phyloP scores from a whole-genome alignment of 2,329 filamentous ascomycete species.

The Diplodia corticola region DNA sequence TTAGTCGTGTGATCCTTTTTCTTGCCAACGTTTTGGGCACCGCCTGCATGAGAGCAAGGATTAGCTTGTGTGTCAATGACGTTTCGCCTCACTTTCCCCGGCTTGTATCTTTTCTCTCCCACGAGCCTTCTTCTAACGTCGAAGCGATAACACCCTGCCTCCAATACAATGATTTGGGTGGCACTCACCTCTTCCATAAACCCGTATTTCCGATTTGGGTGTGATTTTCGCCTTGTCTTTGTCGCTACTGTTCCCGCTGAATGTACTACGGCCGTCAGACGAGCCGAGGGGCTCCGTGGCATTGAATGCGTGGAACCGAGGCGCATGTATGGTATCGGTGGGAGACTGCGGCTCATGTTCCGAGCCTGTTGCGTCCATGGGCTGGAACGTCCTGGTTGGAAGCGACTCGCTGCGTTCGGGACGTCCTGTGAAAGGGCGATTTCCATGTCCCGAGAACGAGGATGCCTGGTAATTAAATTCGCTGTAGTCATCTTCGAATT shows the following conservation, averaged over 20 bases:
- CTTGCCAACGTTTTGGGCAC: slow-evolving; percentile 57
- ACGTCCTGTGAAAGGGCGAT: slow-evolving; percentile 29
- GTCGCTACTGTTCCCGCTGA: slow-evolving; percentile 42
- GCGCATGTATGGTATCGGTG: slow-evolving; percentile 14
- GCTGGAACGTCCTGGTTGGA: slow-evolving; percentile 5
- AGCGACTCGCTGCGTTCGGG: slow-evolving; percentile 34
- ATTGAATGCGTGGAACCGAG: slow-evolving; percentile 21
- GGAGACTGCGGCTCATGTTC: slow-evolving; percentile 12
- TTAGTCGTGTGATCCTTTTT: slow-evolving; percentile 38
- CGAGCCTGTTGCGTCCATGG: slow-evolving; percentile 1
- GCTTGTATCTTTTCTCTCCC: not conserved
- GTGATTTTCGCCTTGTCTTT: slow-evolving; percentile 45
- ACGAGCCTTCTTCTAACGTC: not conserved
- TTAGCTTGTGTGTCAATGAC: slow-evolving; percentile 14
- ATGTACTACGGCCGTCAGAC: slow-evolving; percentile 44
- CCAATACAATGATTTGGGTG: not conserved
- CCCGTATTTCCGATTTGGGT: slow-evolving; percentile 51
- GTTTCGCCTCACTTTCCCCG: not conserved
- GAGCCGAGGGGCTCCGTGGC: slow-evolving; percentile 23
- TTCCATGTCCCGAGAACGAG: slow-evolving; percentile 31
- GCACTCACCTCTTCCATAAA: slow-evolving; percentile 57
- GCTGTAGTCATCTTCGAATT: slow-evolving; percentile 30
- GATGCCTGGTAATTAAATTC: slow-evolving; percentile 32
- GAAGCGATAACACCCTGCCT: not conserved
- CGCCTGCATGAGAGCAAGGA: slow-evolving; percentile 37